Evolutionary conservation across 345 rosid species (phyloP).

Genomic region (Eutrema japonicum): DNA sequence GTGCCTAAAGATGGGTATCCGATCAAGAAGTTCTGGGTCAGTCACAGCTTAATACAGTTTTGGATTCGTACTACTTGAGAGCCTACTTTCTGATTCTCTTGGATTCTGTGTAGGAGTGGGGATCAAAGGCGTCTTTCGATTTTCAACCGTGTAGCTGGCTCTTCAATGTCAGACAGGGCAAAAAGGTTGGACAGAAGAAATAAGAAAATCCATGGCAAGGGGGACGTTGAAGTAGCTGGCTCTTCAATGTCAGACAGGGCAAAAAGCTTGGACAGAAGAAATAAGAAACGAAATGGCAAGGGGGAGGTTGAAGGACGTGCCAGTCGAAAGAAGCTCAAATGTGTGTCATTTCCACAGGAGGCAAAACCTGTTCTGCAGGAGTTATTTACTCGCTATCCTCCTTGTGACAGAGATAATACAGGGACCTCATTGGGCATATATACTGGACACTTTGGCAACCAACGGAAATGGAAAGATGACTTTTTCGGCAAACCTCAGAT

Average conservation of each 20-base stretch:
- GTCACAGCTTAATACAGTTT: slow-evolving; percentile 39
- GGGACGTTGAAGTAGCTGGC: background rate
- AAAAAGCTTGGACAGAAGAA: background rate
- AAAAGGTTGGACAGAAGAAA: background rate
- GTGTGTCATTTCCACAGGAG: slow-evolving; percentile 60
- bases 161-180: background rate
- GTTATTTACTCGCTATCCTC: slow-evolving; percentile 73
- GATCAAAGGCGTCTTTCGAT: slow-evolving; percentile 59
- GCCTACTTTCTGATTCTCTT: slow-evolving; percentile 35
- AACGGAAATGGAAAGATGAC: slow-evolving; percentile 53
- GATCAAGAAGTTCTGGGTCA: slow-evolving; percentile 86
- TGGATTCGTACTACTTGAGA: background rate
- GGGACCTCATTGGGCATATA: slow-evolving; percentile 42
- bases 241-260: background rate
- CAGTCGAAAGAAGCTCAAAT: slow-evolving; percentile 33
- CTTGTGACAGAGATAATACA: slow-evolving; percentile 59
- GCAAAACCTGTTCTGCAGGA: slow-evolving; percentile 63
- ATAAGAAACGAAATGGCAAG: slow-evolving; percentile 21
- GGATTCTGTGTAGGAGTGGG: slow-evolving; percentile 54
- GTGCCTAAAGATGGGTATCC: slow-evolving; percentile 69
- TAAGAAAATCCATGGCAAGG: slow-evolving; percentile 27
- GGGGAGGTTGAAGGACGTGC: background rate
- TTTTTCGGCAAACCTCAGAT: slow-evolving; percentile 64
- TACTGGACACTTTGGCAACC: slow-evolving; percentile 44
- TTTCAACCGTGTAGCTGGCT: slow-evolving; percentile 42